Evolutionary conservation across 2,329 filamentous ascomycete species (phyloP).

Genomic region (Xylaria sp.): DNA sequence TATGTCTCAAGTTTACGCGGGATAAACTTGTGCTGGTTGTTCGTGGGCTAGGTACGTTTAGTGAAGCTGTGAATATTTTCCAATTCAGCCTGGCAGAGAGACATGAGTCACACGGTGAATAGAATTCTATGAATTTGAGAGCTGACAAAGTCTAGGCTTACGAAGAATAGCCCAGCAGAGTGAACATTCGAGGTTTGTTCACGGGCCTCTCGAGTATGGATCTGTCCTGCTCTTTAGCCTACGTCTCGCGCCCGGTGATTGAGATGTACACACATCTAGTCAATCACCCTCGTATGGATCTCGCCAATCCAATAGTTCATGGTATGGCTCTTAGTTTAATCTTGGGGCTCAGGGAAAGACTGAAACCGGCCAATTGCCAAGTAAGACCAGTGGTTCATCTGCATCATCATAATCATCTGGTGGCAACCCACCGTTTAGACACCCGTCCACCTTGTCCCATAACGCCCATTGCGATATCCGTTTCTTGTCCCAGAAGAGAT

Average conservation of each 20-base stretch:
- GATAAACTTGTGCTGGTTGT: slow-evolving; percentile 2
- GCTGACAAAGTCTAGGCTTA: neutral
- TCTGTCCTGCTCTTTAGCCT: neutral
- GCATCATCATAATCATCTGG: neutral
- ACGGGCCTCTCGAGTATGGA: neutral
- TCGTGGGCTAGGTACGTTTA: neutral
- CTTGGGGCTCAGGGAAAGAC: neutral
- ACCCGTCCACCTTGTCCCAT: neutral
- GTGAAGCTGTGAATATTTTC: neutral
- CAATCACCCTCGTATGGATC: neutral
- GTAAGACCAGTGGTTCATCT: neutral
- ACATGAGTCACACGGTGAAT: neutral
- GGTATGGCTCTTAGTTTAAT: neutral
- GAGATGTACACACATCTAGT: neutral
- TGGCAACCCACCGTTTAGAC: too few species aligned
- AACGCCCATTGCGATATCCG: neutral
- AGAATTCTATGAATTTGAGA: neutral
- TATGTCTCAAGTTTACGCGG: slow-evolving; percentile 4
- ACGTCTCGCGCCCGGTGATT: neutral
- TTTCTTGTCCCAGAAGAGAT: neutral
- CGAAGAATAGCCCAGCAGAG: neutral
- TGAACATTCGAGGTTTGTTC: neutral
- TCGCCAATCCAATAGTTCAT: neutral
- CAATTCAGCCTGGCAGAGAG: neutral
- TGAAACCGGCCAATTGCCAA: neutral